Conservation (phyloP, 306 rosid species). For the Senna siamea region DNA sequence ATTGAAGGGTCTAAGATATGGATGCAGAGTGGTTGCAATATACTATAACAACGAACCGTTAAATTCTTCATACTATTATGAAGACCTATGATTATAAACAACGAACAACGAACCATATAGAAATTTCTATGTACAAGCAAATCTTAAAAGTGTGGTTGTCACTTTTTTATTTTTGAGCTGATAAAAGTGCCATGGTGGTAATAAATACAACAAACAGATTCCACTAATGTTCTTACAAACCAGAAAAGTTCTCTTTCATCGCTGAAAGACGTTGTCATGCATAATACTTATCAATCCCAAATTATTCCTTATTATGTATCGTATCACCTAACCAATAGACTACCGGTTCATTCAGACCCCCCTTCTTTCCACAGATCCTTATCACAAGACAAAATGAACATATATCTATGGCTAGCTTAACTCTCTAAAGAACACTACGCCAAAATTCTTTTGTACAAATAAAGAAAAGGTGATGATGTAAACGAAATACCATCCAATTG, state of each 20-base stretch:
- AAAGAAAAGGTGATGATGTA: too few relatives aligned
- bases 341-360: background rate
- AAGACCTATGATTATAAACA: too few relatives aligned
- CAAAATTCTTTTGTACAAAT: background rate
- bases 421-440: too few relatives aligned
- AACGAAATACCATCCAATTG: too few relatives aligned
- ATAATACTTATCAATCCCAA: background rate
- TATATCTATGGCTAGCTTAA: background rate
- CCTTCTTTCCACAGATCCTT: background rate
- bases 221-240: background rate
- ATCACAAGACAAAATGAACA: background rate
- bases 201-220: background rate
- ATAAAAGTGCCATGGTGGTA: background rate
- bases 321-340: background rate
- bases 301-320: background rate
- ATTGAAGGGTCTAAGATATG: background rate
- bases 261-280: background rate
- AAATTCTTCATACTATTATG: background rate
- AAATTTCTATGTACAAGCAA: slow-evolving; percentile 8
- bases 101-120: background rate
- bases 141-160: background rate
- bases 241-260: background rate
- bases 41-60: background rate
- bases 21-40: background rate
- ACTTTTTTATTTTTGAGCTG: background rate